These are phyloP conservation scores for Kwoniella pini DNA, from an alignment of 768 basidiomycete genomes.

Conservation along the genomic window DNA sequence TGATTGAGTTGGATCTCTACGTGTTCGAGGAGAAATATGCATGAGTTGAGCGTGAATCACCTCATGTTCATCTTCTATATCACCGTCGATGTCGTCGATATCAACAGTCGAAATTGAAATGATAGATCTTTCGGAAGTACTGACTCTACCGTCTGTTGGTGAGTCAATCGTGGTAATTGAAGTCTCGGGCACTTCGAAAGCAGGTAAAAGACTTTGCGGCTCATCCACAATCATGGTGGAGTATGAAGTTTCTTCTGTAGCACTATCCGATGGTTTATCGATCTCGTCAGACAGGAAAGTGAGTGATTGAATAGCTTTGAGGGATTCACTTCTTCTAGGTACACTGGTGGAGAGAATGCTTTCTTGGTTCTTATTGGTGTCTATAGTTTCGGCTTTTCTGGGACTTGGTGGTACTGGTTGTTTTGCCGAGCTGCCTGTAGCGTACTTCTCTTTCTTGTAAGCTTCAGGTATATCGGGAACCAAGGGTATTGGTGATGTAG, in stretches of 20 bases:
- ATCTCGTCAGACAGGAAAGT: not conserved
- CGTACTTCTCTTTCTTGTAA: slow-evolving; percentile 9
- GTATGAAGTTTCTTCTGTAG: too few species aligned
- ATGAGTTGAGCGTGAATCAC: slow-evolving; percentile 34
- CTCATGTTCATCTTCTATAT: slow-evolving; percentile 20
- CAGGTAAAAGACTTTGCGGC: slow-evolving; percentile 4
- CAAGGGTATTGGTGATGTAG: slow-evolving; percentile 14
- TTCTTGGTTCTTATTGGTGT: not conserved
- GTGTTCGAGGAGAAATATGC: slow-evolving; percentile 32
- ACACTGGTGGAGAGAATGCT: not conserved
- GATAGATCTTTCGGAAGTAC: not conserved
- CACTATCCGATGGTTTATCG: not conserved
- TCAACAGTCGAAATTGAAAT: slow-evolving; percentile 1
- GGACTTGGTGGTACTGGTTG: slow-evolving; percentile 7
- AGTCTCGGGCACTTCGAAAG: not conserved
- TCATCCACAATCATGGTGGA: slow-evolving; percentile 1
- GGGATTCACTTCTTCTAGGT: slow-evolving; percentile 21
- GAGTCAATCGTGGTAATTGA: not conserved
- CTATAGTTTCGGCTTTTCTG: slow-evolving; percentile 13
- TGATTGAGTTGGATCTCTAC: slow-evolving; percentile 23
- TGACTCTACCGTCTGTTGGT: not conserved
- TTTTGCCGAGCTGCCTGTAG: not conserved
- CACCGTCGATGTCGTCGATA: slow-evolving; percentile 8
- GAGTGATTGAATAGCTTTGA: slow-evolving; percentile 6
- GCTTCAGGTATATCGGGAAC: slow-evolving; percentile 39